phyloP scores from a whole-genome alignment of 1,284 basidiomycete genomes.

The Pisolithus thermaeus region DNA sequence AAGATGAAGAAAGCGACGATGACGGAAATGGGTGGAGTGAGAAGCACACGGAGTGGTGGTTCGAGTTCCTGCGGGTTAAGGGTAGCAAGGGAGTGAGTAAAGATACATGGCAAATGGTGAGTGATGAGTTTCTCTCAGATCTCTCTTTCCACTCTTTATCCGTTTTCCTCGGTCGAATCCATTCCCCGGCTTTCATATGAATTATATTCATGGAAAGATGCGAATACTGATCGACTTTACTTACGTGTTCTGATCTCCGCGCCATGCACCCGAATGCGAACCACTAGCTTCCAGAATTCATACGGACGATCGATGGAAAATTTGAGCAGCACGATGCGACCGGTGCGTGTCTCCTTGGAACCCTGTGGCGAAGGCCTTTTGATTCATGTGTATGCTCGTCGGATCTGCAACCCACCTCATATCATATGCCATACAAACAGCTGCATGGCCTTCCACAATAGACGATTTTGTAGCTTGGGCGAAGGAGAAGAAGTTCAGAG shows the following conservation, averaged over 20 bases:
- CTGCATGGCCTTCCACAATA: slow-evolving; percentile 85
- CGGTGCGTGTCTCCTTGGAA: slow-evolving; percentile 44
- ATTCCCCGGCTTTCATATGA: not conserved
- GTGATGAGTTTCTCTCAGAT: slow-evolving; percentile 10
- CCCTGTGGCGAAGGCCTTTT: not conserved
- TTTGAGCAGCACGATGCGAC: slow-evolving; percentile 84
- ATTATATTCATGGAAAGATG: not conserved
- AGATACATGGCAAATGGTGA: slow-evolving; percentile 90
- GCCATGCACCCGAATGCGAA: too few relatives aligned
- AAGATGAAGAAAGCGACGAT: slow-evolving; percentile 30
- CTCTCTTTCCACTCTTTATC: not conserved
- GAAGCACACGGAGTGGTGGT: slow-evolving; percentile 76
- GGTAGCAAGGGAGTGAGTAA: slow-evolving; percentile 83
- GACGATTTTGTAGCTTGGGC: slow-evolving; percentile 83
- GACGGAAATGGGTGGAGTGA: slow-evolving; percentile 57
- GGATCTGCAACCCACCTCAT: too few relatives aligned
- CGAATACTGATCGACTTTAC: not conserved
- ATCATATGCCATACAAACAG: slow-evolving; percentile 33
- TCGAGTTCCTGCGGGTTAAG: slow-evolving; percentile 70
- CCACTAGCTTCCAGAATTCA: slow-evolving; percentile 71
- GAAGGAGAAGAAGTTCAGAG: slow-evolving; percentile 26
- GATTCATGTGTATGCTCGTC: not conserved
- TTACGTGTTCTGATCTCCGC: not conserved
- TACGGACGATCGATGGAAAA: slow-evolving; percentile 73
- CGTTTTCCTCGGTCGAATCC: slow-evolving; percentile 5